Conservation (phyloP, 306 rosid species). For the Vigna reflexopilosa region DNA sequence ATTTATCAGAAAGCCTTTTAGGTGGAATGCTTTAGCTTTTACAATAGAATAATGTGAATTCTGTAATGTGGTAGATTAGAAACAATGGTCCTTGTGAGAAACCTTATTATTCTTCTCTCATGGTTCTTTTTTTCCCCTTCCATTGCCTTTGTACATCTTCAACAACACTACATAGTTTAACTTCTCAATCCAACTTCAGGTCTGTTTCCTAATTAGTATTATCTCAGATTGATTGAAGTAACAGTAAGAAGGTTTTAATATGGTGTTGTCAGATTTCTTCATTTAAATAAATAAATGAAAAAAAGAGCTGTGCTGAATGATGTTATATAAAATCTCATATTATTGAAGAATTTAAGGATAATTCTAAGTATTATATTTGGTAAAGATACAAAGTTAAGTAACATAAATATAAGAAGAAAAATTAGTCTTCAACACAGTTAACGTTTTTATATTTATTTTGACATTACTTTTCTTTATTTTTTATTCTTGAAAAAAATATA, state of each 20-base stretch:
- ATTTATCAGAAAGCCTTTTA: conserved; percentile 56
- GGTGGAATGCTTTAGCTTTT: conserved; percentile 26
- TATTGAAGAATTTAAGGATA: too few species aligned
- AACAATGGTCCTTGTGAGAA: conserved; percentile 41
- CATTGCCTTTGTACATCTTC: conserved; percentile 21
- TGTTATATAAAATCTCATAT: conserved; percentile 10
- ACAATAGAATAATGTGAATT: background rate
- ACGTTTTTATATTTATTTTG: too few species aligned
- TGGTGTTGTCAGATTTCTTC: conserved; percentile 21
- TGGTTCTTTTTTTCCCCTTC: conserved; percentile 24
- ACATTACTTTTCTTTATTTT: too few species aligned
- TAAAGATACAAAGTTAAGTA: too few species aligned
- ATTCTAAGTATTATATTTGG: too few species aligned
- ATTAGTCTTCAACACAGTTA: too few species aligned
- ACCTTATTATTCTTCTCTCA: conserved; percentile 35
- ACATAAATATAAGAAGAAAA: too few species aligned
- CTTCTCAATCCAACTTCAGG: background rate
- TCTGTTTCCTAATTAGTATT: conserved; percentile 18
- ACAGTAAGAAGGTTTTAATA: background rate
- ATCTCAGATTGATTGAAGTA: background rate
- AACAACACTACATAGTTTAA: conserved; percentile 2
- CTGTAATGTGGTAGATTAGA: conserved; percentile 3
- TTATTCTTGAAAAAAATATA: too few species aligned
- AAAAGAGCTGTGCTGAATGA: background rate
- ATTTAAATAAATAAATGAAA: background rate